Percentiles rank a stretch among this genome's conserved stretches.
These are phyloP conservation scores for Penicillium sp. DNA, from an alignment of 2,329 filamentous ascomycete species.

Conservation along the genomic window DNA sequence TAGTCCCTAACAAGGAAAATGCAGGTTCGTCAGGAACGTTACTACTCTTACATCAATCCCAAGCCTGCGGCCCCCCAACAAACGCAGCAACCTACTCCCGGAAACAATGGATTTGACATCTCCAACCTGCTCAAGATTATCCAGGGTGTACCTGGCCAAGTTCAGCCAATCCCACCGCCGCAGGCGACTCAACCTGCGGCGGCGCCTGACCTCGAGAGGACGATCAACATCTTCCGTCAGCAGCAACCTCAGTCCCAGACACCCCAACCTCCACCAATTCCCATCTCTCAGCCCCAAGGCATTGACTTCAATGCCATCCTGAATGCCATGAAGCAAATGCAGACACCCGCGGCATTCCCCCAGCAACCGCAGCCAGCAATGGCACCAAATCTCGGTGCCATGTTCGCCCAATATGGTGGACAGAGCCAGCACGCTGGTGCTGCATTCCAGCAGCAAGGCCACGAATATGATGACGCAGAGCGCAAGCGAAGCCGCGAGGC, in stretches of 20 bases:
- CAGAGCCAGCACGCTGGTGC: conserved; percentile 24
- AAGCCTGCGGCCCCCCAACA: conserved; percentile 27
- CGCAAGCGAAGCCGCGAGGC: conserved; percentile 42
- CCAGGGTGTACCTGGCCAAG: conserved; percentile 33
- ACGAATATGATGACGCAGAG: conserved; percentile 42
- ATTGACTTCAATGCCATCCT: conserved; percentile 43
- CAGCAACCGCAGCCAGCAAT: conserved; percentile 31
- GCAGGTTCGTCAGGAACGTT: conserved; percentile 44
- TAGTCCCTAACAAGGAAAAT: conserved; percentile 11
- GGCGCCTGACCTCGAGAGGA: conserved; percentile 25
- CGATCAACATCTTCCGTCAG: conserved; percentile 14
- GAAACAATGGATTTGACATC: conserved; percentile 35
- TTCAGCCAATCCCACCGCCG: conserved; percentile 32
- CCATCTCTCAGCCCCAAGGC: conserved; percentile 26
- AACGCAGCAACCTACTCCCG: conserved; percentile 25
- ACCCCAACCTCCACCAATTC: conserved; percentile 27
- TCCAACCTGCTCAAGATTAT: conserved; percentile 44
- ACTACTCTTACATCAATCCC: conserved; percentile 39
- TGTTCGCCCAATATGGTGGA: conserved; percentile 35
- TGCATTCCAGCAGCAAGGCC: conserved; percentile 17
- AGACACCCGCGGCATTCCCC: conserved; percentile 28
- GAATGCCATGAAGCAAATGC: conserved; percentile 42
- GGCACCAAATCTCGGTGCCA: conserved; percentile 36
- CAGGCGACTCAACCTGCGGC: conserved; percentile 28
- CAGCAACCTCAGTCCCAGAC: conserved; percentile 10